These are phyloP conservation scores for Auriscalpium vulgare DNA, from an alignment of 768 basidiomycete genomes.

Conservation along the genomic window DNA sequence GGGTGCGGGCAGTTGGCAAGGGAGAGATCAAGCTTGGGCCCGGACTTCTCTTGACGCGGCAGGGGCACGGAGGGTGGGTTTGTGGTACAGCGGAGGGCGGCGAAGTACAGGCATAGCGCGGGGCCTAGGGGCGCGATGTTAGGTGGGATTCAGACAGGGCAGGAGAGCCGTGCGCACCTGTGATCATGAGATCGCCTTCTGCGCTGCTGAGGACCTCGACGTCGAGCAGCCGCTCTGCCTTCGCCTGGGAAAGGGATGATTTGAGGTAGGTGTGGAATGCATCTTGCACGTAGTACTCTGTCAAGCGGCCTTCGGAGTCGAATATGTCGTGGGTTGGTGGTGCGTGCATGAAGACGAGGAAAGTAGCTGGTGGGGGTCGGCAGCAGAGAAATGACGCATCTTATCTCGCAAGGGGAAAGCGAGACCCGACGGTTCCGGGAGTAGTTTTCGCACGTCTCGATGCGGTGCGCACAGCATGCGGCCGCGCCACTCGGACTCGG, in stretches of 20 bases:
- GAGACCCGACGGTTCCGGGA: no score
- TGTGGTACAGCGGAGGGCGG: slow-evolving; percentile 68
- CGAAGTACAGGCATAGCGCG: slow-evolving; percentile 78
- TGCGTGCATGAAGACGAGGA: background rate
- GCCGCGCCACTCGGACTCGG: no score
- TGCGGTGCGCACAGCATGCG: no score
- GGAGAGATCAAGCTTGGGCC: slow-evolving; percentile 51
- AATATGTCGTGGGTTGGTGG: slow-evolving; percentile 13
- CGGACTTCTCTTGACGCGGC: slow-evolving; percentile 44
- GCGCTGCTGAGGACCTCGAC: slow-evolving; percentile 68
- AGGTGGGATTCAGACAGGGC: background rate
- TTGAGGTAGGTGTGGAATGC: slow-evolving; percentile 79
- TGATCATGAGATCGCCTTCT: slow-evolving; percentile 80
- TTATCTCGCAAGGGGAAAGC: no score
- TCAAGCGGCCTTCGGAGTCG: slow-evolving; percentile 30
- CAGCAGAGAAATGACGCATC: no score
- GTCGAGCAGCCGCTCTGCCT: slow-evolving; percentile 65
- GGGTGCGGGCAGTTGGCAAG: slow-evolving; percentile 58
- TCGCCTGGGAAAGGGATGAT: slow-evolving; percentile 67
- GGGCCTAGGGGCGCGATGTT: slow-evolving; percentile 40
- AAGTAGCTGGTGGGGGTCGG: no score
- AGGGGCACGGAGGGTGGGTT: slow-evolving; percentile 76
- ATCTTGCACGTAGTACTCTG: slow-evolving; percentile 64
- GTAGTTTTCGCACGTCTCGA: no score
- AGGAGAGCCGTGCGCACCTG: slow-evolving; percentile 40